Conservation (phyloP, 2,329 filamentous ascomycete species). For the Aspergillus quadrilineatus region DNA sequence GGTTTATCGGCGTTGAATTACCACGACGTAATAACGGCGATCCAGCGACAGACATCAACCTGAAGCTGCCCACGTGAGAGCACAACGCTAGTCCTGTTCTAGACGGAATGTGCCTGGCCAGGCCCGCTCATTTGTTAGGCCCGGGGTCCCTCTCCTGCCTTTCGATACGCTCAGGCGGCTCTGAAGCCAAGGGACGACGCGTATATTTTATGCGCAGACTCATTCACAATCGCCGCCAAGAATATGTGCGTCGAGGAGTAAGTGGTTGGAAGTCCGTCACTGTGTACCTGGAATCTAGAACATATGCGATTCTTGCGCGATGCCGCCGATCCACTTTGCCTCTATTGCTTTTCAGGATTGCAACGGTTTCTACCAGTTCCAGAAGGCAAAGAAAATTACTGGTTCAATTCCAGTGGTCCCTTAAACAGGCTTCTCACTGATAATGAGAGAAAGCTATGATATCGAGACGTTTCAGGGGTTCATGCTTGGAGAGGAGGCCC, state of each 20-base stretch:
- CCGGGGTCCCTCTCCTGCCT: not conserved
- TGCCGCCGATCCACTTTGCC: not conserved
- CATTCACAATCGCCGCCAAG: not conserved
- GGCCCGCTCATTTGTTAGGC: not conserved
- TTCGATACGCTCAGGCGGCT: not conserved
- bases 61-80: conserved; percentile 23
- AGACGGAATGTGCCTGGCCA: conserved; percentile 8
- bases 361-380: not conserved
- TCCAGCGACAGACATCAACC: conserved; percentile 12
- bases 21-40: conserved; percentile 1
- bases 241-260: not conserved
- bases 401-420: too few species aligned
- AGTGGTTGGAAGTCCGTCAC: not conserved
- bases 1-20: not conserved
- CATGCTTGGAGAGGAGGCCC: not conserved
- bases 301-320: not conserved
- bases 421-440: not conserved
- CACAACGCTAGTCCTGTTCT: conserved; percentile 17
- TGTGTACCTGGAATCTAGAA: not conserved
- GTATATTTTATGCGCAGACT: not conserved
- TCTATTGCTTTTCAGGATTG: not conserved
- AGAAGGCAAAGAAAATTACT: not conserved
- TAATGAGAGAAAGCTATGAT: not conserved
- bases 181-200: not conserved
- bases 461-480: not conserved